Evolutionary conservation across 129 eudicot genomes (phyloP).

Genomic region (Flaveria ramosissima): DNA sequence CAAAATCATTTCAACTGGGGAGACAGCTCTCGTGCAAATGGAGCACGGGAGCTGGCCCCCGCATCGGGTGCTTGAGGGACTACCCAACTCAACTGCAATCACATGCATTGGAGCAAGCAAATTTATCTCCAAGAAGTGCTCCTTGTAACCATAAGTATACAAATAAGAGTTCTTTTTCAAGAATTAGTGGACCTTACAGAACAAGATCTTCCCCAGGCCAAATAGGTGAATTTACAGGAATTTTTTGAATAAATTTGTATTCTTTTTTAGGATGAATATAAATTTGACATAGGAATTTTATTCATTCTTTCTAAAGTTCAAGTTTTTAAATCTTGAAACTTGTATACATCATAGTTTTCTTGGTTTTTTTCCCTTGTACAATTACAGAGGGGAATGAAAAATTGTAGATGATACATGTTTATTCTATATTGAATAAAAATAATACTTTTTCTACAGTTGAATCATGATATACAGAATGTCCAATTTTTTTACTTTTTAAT

Average conservation of each 20-base stretch:
- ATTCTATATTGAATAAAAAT: conserved; percentile 8
- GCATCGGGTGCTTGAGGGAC: conserved; percentile 87
- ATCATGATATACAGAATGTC: conserved; percentile 32
- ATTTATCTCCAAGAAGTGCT: conserved; percentile 76
- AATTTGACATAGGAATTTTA: conserved; percentile 43
- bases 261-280: conserved; percentile 58
- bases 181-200: conserved; percentile 35
- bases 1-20: conserved; percentile 75
- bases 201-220: conserved; percentile 41
- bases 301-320: conserved; percentile 36
- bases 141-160: conserved; percentile 31
- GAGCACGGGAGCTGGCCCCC: conserved; percentile 99
- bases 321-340: conserved; percentile 18
- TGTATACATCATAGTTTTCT: conserved; percentile 30
- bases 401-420: conserved; percentile 34
- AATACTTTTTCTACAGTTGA: conserved; percentile 34
- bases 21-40: conserved; percentile 83
- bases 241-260: conserved; percentile 19
- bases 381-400: conserved; percentile 17
- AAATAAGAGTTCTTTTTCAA: conserved; percentile 31
- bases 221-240: conserved; percentile 29
- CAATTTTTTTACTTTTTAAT: background rate
- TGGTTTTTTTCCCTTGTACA: conserved; percentile 9
- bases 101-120: conserved; percentile 78
- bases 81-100: conserved; percentile 82